These are phyloP conservation scores for Colletotrichum aenigma DNA, from an alignment of 2,329 filamentous ascomycete genomes.

Conservation along the genomic window DNA sequence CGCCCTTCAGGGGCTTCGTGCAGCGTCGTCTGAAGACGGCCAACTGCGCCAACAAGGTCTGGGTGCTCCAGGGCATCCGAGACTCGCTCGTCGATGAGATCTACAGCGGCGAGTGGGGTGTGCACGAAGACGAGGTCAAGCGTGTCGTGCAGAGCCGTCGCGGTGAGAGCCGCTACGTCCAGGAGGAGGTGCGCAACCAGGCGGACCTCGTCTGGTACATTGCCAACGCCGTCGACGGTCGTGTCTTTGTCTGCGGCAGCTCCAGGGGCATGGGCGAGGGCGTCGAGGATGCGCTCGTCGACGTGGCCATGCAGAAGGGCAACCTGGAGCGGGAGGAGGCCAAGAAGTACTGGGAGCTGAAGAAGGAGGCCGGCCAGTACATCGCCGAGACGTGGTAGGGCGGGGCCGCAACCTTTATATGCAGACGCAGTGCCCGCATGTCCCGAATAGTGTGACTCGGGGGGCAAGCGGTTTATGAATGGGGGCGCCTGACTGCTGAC, in stretches of 20 bases:
- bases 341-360: conserved; percentile 85
- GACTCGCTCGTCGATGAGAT: conserved; percentile 95
- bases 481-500: background rate
- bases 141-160: conserved; percentile 78
- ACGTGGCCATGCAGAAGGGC: conserved; percentile 92
- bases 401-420: background rate
- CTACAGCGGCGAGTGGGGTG: conserved; percentile 95
- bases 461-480: background rate
- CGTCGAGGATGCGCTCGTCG: conserved; percentile 84
- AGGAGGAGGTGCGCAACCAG: conserved; percentile 90
- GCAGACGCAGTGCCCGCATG: background rate
- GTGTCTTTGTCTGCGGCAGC: conserved; percentile 95
- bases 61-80: conserved; percentile 93
- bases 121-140: conserved; percentile 86
- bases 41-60: conserved; percentile 97
- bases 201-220: conserved; percentile 99
- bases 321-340: conserved; percentile 84
- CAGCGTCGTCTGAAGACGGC: conserved; percentile 91
- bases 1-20: conserved; percentile 96
- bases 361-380: conserved; percentile 93
- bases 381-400: conserved; percentile 79
- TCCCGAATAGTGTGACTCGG: background rate
- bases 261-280: conserved; percentile 98
- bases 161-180: conserved; percentile 88
- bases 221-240: conserved; percentile 92